Evolutionary conservation across 768 basidiomycete genomes (phyloP).

Genomic region (Sutorius australiensis): DNA sequence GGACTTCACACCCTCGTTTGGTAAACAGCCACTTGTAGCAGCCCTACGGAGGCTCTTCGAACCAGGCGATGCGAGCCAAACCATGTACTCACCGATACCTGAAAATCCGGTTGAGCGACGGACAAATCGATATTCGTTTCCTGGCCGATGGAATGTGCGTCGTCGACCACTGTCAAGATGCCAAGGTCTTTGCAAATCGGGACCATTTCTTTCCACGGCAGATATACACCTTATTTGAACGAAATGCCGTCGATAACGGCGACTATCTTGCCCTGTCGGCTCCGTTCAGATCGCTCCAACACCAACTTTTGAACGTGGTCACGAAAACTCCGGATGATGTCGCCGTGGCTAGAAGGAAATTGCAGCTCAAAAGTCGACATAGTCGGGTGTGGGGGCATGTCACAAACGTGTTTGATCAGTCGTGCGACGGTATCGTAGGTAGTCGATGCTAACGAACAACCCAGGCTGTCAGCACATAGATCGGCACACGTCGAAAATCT

Average conservation of each 20-base stretch:
- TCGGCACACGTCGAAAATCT: neutral
- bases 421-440: conserved; percentile 52
- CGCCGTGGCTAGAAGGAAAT: neutral
- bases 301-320: neutral
- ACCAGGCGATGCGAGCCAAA: neutral
- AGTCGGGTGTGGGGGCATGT: conserved; percentile 46
- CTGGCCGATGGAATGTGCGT: neutral
- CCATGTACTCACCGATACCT: neutral
- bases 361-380: neutral
- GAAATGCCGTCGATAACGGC: neutral
- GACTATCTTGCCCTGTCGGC: neutral
- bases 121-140: neutral
- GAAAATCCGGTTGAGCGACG: neutral
- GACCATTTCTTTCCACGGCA: neutral
- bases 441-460: conserved; percentile 37
- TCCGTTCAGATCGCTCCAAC: neutral
- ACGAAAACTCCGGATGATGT: neutral
- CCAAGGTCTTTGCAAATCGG: neutral
- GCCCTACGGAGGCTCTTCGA: neutral
- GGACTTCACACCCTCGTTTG: neutral
- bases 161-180: neutral
- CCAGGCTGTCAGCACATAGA: neutral
- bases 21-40: neutral
- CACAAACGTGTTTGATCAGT: conserved; percentile 47
- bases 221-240: neutral